Evolutionary conservation across 768 basidiomycete species (phyloP), one percentile per base, ranked within the genome.

Genomic region (Suillus paluster): DNA sequence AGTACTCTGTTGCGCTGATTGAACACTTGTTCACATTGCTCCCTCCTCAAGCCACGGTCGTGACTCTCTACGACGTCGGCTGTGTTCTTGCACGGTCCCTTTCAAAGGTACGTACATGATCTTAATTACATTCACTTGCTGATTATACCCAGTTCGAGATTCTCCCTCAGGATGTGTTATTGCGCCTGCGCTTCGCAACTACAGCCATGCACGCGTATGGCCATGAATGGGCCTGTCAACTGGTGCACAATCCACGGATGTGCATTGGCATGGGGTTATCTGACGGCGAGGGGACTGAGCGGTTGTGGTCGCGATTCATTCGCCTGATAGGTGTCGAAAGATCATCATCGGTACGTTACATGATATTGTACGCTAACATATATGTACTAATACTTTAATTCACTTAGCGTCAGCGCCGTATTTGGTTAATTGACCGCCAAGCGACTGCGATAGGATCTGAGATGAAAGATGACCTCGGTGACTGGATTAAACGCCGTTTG

Each of bases 141-240:
- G n/a, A 49, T 59, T 2, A 11, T 45, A 36, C 25, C 11, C 33
- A 74, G 75, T 76, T 72, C 48, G 66, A 73, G 21, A 64, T 77
- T 9, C 64, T 78, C 33, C 60, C 69, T 0, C 12, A 36, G 0
- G 55, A 62, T 36, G 57, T 76, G 33, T 27, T 46, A 1, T 44
- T 52, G 2, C 67, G 75, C 0, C 6, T 80, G 10, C n/a, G 49
- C 1, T 78, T 77, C 41, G 72, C 69, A 0, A 77, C 75, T 0
- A 74, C 72, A 9, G 78, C 74, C 0, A 75, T 80, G 73, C 80
- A 82, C 62, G 76, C 76, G 0, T 79, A 77, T 61, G 75, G 72
- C 23, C 79, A 79, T 55, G 70, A 77, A 50, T 79, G 75, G 77
- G 63, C 73, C 10, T 61, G 63, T 52, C 63, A 64, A 38, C 53